Base-by-base conservation (phyloP, 1,139 yeast genomes). In the Suhomyces wounanorum region DNA sequence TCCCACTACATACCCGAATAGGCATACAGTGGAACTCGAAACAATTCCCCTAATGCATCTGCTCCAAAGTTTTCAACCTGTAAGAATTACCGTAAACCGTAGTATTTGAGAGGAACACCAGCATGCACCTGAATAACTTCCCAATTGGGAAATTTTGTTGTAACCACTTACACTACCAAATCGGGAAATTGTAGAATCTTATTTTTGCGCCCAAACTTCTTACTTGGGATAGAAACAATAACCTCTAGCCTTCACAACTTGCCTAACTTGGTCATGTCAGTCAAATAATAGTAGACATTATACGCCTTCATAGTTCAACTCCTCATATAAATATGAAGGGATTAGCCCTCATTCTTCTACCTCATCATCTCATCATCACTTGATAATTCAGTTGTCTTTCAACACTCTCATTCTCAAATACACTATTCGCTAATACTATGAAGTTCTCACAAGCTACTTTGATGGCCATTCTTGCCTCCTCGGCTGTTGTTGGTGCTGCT, bases 381-480 rank as follows among this genome's bases (percentile, higher is more conserved):
- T 48, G 43, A 39, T 28, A 44, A 44, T 33, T 28, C 47, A 44
- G 47, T 49, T 40, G 45, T n/a, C 43, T 46, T 40, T 37, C 46
- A 44, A 40, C 31, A 28, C 23, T 26, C 30, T 38, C 28, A 31
- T 21, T 11, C 39, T 33, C 47, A 18, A 14, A 39, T 10, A 39
- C 42, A 39, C 49, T 46, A 30, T 35, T 44, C 47, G 45, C 46
- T 41, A 30, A 33, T 40, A 60, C 53, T 62, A 77, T 77, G 81
- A 77, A 75, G 69, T 72, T 77, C 50, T 64, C 80, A 43, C 68
- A 73, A 54, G 63, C 81, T 50, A 67, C 81, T 49, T 64, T 73
- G 52, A 63, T 73, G 53, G 79, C 81, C 51, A 61, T 77, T 59
- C 68, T 75, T 58, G 78, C 77, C 48, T 55, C 80, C 44, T 55